Base-by-base conservation (phyloP, 306 rosid genomes). In the Coriaria nepalensis region DNA sequence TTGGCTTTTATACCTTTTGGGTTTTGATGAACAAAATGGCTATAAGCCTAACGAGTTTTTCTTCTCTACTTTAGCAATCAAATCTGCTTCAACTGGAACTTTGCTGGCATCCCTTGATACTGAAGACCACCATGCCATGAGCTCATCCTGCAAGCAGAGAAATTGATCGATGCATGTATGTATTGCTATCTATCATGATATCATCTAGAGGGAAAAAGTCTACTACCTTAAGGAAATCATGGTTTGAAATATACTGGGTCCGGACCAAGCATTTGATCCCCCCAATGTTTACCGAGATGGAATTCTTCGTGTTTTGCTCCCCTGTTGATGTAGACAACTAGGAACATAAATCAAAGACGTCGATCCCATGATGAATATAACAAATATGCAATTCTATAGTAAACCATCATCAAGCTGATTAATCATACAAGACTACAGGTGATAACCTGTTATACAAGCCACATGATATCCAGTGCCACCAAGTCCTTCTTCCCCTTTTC, bases 151-250 rank as follows among this genome's bases (percentile, higher is more conserved):
- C 70, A 54, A 62, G 44, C 38, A 43, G 38, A 6, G 55, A 37
- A 34, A 49, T 7, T 68, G 33, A 47, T 10, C 35, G 9, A 20
- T 20, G 29, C 29, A 20, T 20, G 3, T 29, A 6, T 4, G 2
- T 7, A 6, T 35, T 13, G 5, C 5, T 46, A 46, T 0, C 6
- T 13, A 46, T 6, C 7, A 46, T 5, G 6, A 6, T 7, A 46
- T 2, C 5, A 6, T 6, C 34, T 14, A 7, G 8, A 50, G 40
- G 45, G 37, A 43, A 46, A 48, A 57, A 42, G 35, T 2, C 36
- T 49, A 53, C 58, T 77, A 90, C 98, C 98, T 90, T 83, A 41
- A 75, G 81, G 70, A 90, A 90, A 53, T 73, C 87, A n/a, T 83
- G 75, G 78, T 90, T 90, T 64, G 95, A 85, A 65, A 90, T 43